Conservation (phyloP, 441 rosid species). For the Gossypium davidsonii region DNA sequence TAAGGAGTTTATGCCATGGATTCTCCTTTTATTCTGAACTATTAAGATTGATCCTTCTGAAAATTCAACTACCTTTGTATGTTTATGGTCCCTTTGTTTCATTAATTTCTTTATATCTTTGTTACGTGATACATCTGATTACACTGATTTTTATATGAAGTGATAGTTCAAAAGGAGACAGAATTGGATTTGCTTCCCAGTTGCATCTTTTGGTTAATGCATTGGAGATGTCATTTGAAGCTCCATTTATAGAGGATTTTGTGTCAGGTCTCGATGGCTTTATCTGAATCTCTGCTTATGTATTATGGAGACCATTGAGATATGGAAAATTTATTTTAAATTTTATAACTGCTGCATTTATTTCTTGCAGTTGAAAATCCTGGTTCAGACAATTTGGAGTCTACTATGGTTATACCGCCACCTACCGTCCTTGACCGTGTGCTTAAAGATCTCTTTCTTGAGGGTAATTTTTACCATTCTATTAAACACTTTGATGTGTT, state of each 20-base stretch:
- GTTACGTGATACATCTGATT: slow-evolving; percentile 11
- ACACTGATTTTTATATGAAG: slow-evolving; percentile 30
- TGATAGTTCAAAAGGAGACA: slow-evolving; percentile 50
- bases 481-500: neutral
- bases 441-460: slow-evolving; percentile 86
- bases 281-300: slow-evolving; percentile 13
- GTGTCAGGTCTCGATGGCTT: slow-evolving; percentile 65
- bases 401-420: slow-evolving; percentile 81
- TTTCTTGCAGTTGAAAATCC: slow-evolving; percentile 64
- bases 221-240: slow-evolving; percentile 57
- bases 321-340: neutral
- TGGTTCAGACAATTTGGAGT: slow-evolving; percentile 55
- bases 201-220: slow-evolving; percentile 74
- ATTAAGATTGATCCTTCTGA: neutral
- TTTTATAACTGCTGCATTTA: neutral
- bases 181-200: slow-evolving; percentile 80
- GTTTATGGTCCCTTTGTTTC: slow-evolving; percentile 16
- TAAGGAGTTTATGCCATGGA: slow-evolving; percentile 37
- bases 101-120: slow-evolving; percentile 14
- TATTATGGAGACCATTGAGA: slow-evolving; percentile 1
- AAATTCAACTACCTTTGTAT: neutral
- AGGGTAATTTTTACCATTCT: slow-evolving; percentile 38
- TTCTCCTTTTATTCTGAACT: slow-evolving; percentile 11
- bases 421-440: slow-evolving; percentile 84
- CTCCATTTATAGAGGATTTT: slow-evolving; percentile 93